phyloP scores from a whole-genome alignment of 1,284 basidiomycete species.

The Phaffia rhodozyma region DNA sequence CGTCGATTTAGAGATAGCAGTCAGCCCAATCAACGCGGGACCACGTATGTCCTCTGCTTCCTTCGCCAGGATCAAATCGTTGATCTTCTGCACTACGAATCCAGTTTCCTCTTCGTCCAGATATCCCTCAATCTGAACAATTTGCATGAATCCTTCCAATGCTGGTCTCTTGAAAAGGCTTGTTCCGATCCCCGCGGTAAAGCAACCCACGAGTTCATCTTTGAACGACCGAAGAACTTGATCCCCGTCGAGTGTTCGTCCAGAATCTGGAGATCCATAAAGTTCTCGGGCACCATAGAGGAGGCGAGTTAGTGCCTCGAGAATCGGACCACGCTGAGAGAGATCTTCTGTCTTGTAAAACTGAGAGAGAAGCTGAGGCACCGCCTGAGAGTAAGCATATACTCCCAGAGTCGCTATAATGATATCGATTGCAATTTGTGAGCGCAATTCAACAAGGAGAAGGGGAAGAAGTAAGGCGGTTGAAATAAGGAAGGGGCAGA shows the following conservation, averaged over 20 bases:
- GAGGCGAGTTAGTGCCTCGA: constrained; percentile 44
- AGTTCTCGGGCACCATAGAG: constrained; percentile 32
- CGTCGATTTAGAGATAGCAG: constrained; percentile 49
- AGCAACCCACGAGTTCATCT: constrained; percentile 57
- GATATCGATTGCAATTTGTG: constrained; percentile 11
- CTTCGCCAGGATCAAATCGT: constrained; percentile 52
- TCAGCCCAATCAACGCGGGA: constrained; percentile 54
- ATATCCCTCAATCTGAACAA: constrained; percentile 53
- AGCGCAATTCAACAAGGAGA: neutral
- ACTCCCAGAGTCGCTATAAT: constrained; percentile 53
- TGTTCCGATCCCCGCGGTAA: constrained; percentile 41
- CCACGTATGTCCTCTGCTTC: constrained; percentile 51
- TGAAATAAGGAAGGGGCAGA: constrained; percentile 20
- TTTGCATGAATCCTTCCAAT: constrained; percentile 20
- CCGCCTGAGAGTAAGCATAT: constrained; percentile 51
- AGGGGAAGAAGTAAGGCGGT: neutral
- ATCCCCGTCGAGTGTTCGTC: constrained; percentile 27
- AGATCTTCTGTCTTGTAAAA: constrained; percentile 68
- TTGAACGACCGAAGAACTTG: constrained; percentile 53
- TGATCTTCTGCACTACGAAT: constrained; percentile 63
- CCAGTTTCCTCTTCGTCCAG: constrained; percentile 60
- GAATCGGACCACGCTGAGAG: constrained; percentile 56
- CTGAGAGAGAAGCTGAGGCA: constrained; percentile 61
- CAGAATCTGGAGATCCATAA: constrained; percentile 24
- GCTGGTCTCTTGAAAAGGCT: constrained; percentile 16